A percentile compares a stretch with the other conserved stretches of the same genome.
Evolutionary conservation across 1,284 basidiomycete genomes (phyloP).

Genomic region (Ustilago nuda): DNA sequence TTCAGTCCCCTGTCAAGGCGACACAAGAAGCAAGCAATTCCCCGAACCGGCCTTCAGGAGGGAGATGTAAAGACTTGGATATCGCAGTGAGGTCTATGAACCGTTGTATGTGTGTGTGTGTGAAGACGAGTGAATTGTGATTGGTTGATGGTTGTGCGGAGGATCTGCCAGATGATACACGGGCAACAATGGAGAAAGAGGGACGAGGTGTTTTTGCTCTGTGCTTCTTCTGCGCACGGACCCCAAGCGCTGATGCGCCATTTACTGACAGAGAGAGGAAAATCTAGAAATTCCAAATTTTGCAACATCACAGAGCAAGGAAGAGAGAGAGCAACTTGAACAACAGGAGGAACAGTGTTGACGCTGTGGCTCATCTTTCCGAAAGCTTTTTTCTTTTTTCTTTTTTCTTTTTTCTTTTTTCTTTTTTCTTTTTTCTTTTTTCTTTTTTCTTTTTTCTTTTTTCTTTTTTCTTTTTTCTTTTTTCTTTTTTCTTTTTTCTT

Average conservation of each 20-base stretch:
- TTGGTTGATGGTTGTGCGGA: constrained; percentile 5
- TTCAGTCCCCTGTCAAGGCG: too few relatives aligned
- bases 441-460: too few relatives aligned
- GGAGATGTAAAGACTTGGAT: too few relatives aligned
- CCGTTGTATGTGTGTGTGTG: background rate
- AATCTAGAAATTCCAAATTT: constrained; percentile 5
- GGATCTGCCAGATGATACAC: background rate
- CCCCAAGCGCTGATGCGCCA: background rate
- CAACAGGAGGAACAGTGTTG: constrained; percentile 8
- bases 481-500: background rate
- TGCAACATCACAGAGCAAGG: constrained; percentile 2
- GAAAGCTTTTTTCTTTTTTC: constrained; percentile 6
- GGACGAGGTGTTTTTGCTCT: too few relatives aligned
- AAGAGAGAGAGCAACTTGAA: constrained; percentile 4
- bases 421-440: too few relatives aligned
- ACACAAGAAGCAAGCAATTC: too few relatives aligned
- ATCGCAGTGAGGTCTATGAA: too few relatives aligned
- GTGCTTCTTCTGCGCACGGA: too few relatives aligned
- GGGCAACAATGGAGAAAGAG: background rate
- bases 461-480: too few relatives aligned
- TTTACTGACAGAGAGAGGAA: background rate
- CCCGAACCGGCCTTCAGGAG: too few relatives aligned
- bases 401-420: background rate
- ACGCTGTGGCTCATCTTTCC: constrained; percentile 9
- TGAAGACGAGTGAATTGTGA: background rate